Evolutionary conservation across 2,329 filamentous ascomycete genomes (phyloP).

Genomic region (Coniochaeta ligniaria): DNA sequence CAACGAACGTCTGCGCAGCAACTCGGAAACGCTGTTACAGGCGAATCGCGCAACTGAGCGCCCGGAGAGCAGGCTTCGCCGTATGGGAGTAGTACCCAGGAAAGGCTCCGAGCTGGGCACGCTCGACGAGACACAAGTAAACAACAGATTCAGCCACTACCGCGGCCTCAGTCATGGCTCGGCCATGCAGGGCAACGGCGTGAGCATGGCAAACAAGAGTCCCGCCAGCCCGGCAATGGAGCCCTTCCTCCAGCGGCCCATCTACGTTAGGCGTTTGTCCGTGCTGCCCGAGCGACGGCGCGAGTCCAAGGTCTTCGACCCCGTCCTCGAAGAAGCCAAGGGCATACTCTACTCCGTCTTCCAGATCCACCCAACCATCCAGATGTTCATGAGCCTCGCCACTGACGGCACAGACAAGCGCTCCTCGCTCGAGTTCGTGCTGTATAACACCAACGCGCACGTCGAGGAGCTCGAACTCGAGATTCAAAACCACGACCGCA

Average conservation of each 20-base stretch:
- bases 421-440: slow-evolving; percentile 59
- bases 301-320: slow-evolving; percentile 54
- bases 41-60: slow-evolving; percentile 38
- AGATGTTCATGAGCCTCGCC: slow-evolving; percentile 55
- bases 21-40: slow-evolving; percentile 54
- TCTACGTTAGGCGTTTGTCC: slow-evolving; percentile 57
- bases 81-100: slow-evolving; percentile 58
- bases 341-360: slow-evolving; percentile 61
- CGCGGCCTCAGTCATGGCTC: slow-evolving; percentile 62
- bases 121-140: slow-evolving; percentile 54
- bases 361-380: slow-evolving; percentile 61
- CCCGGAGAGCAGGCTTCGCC: slow-evolving; percentile 47
- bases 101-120: slow-evolving; percentile 55
- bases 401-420: slow-evolving; percentile 53
- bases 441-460: slow-evolving; percentile 61
- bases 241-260: slow-evolving; percentile 47
- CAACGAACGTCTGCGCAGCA: slow-evolving; percentile 60
- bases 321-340: slow-evolving; percentile 57
- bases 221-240: slow-evolving; percentile 52
- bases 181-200: slow-evolving; percentile 51
- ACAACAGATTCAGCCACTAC: slow-evolving; percentile 60
- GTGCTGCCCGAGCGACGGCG: slow-evolving; percentile 56
- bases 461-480: slow-evolving; percentile 60
- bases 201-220: slow-evolving; percentile 34
- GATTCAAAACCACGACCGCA: slow-evolving; percentile 52